Evolutionary conservation across 305 asterid genomes (phyloP).

Genomic region (Ruellia speciosa): DNA sequence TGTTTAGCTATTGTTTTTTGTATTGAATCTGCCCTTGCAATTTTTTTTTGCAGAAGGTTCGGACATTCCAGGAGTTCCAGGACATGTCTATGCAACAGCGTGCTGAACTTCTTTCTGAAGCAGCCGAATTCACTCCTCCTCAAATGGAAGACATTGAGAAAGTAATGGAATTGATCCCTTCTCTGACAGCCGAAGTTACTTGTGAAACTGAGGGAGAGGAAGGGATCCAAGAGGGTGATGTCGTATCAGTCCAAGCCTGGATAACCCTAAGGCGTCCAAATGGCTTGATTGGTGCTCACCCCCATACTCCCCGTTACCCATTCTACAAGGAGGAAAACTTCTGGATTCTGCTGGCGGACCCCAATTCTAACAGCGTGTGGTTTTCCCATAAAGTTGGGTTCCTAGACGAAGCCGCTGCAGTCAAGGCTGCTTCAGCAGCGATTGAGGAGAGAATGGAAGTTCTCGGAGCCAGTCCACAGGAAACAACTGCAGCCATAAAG

Average conservation of each 20-base stretch:
- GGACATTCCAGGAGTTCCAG: conserved; percentile 57
- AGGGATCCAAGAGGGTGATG: conserved; percentile 80
- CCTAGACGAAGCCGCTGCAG: conserved; percentile 57
- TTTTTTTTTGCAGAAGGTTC: conserved; percentile 43
- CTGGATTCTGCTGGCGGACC: conserved; percentile 82
- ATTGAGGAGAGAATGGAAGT: conserved; percentile 65
- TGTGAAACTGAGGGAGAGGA: conserved; percentile 95
- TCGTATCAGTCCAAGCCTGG: conserved; percentile 81
- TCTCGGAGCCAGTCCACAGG: conserved; percentile 46
- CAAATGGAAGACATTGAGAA: conserved; percentile 63
- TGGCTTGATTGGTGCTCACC: conserved; percentile 58
- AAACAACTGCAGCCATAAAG: conserved; percentile 48
- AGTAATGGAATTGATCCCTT: conserved; percentile 72
- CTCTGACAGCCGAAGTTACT: conserved; percentile 48
- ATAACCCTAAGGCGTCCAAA: conserved; percentile 64
- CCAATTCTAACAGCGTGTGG: conserved; percentile 67
- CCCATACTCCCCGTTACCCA: conserved; percentile 70
- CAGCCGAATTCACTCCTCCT: conserved; percentile 46
- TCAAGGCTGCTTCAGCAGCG: conserved; percentile 56
- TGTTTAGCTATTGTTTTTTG: neutral
- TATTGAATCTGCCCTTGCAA: neutral
- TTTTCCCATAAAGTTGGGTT: conserved; percentile 63
- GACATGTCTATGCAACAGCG: conserved; percentile 52
- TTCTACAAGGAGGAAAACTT: conserved; percentile 80
- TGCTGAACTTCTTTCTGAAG: conserved; percentile 54